Base-by-base conservation (phyloP, 2,329 filamentous ascomycete genomes). In the Fusarium irregulare region DNA sequence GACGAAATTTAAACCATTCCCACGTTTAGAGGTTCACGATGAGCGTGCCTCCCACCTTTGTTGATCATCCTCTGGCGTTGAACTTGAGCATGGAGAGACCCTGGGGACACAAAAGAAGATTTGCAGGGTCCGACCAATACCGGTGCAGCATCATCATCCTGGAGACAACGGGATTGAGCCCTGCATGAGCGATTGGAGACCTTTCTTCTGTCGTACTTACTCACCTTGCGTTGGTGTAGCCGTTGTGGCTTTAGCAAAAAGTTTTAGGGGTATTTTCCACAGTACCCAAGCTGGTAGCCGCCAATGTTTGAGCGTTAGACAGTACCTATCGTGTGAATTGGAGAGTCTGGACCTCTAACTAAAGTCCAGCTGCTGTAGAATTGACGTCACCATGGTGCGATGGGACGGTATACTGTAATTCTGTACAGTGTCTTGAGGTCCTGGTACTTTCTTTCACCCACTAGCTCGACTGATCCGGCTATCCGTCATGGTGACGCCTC, bases 381-480 rank as follows among this genome's bases (percentile, higher is more conserved):
- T 55, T 75, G 75, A 76, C 75, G 75, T 77, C 74, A 77, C 56
- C 60, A 75, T 75, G 72, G 72, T 71, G 68, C 68, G 61, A 75
- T 70, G 21, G 18, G 11, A 57, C 48, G 40, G 21, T 20, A 14
- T 34, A 48, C 28, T 30, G 11, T 28, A 49, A 32, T n/a, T 49
- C 48, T 54, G 46, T 58, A 73, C 64, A 47, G 56, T 56, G 68
- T 68, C 60, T 75, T 54, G 56, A 60, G 73, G 73, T 64, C 40
- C 53, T 61, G 12, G 48, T 40, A 61, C 67, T 65, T 47, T 34
- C 28, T 34, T 37, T 23, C 18, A 51, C 13, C 48, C 47, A 44
- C 47, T 58, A 65, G 64, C 61, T 50, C 37, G 28, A 61, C 51
- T 62, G 56, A 64, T 67, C 58, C 56, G 50, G 56, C 58, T 60